Base-by-base conservation (phyloP, 768 basidiomycete genomes). In the Neoboletus brunneissimus region DNA sequence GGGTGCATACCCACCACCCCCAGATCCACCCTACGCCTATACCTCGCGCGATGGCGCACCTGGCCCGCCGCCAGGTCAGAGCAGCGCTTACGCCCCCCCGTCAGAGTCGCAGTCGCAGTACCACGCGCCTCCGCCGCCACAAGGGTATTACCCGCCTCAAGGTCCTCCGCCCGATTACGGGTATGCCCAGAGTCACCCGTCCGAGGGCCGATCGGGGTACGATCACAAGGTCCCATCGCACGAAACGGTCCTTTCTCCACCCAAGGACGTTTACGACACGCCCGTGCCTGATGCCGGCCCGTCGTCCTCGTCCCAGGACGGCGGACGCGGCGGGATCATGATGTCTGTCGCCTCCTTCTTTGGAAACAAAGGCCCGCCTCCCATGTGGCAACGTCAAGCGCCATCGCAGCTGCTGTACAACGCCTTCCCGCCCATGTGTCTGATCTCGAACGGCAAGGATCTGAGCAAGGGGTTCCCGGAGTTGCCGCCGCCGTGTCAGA, bases 401-500 rank as follows among this genome's bases (percentile, higher is more conserved):
- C 60, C 60, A 0, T 12, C 29, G 6, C 31, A 56, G 12, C 32
- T 71, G 1, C 52, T 57, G 2, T 69, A 63, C 56, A 31, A n/a
- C 12, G 53, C 60, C 1, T 71, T 71, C 54, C 67, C 69, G 27
- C 53, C 71, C 37, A 71, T 71, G 70, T 66, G 64, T 56, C 48
- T 71, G 35, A 53, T 69, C 20, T 71, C 70, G 18, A 69, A 71
- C 18, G 15, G 32, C 37, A 45, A 62, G 4, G 51, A 57, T 1
- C 51, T 84, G 41, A 65, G 66, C 37, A 64, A 67, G 13, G 81
- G 83, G 1, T 84, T 84, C 63, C 77, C 77, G 0, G 57, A 62
- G 15, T 35, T 75, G 8, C 72, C 76, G 0, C 83, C 83, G 1
- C 76, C 77, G 1, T 72, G 76, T 5, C 53, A 57, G 29, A 29